A percentile compares a stretch with the other conserved stretches of the same genome.
These are phyloP conservation scores for Ophiobolus disseminans DNA, from an alignment of 2,329 filamentous ascomycete species.

Conservation along the genomic window DNA sequence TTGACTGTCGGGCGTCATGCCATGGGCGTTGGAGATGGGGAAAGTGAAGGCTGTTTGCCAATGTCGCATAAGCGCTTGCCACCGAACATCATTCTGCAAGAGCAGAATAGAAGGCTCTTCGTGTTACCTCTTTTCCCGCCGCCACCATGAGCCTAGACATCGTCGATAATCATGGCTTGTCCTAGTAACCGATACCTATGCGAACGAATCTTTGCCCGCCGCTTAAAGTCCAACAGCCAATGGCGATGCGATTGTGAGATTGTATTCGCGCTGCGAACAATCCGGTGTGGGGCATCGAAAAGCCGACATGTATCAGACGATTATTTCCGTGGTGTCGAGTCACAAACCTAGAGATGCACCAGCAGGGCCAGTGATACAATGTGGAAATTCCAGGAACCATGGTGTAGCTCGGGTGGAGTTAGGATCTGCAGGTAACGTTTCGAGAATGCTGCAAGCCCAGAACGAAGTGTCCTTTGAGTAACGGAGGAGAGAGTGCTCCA, in stretches of 20 bases:
- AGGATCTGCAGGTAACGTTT: conserved; percentile 18
- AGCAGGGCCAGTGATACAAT: conserved; percentile 1
- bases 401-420: conserved; percentile 14
- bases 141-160: conserved; percentile 18
- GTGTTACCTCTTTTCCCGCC: conserved; percentile 28
- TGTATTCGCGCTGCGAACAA: conserved; percentile 12
- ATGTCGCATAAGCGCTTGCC: conserved; percentile 12
- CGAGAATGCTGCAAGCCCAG: conserved; percentile 10
- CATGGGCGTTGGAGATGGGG: conserved; percentile 17
- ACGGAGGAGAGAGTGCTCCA: not conserved
- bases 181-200: conserved; percentile 31
- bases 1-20: conserved; percentile 5
- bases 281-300: not conserved
- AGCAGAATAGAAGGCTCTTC: conserved; percentile 23
- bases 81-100: conserved; percentile 18
- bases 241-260: conserved; percentile 6
- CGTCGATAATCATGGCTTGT: conserved; percentile 17
- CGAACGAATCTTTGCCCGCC: conserved; percentile 21
- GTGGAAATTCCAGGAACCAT: conserved; percentile 23
- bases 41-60: conserved; percentile 20
- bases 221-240: conserved; percentile 30
- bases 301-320: not conserved
- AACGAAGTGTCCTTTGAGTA: conserved; percentile 1
- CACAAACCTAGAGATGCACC: not conserved
- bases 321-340: not conserved